These are phyloP conservation scores for Sanghuangporus weigelae DNA, from an alignment of 1,284 basidiomycete genomes.

Conservation along the genomic window DNA sequence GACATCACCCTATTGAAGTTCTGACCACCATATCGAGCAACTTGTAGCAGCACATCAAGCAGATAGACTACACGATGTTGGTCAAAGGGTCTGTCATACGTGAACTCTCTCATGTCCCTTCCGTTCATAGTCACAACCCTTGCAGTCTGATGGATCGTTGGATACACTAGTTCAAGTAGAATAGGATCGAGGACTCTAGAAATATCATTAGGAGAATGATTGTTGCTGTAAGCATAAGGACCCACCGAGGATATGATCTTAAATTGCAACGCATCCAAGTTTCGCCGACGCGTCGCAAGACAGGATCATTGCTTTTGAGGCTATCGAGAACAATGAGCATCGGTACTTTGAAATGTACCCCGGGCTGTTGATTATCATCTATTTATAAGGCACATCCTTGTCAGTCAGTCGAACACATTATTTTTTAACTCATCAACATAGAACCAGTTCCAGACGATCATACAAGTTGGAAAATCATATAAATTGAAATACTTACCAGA, in stretches of 20 bases:
- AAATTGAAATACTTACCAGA: constrained; percentile 51
- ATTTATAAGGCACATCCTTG: background rate
- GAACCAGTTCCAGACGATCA: background rate
- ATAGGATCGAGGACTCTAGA: constrained; percentile 82
- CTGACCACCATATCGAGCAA: constrained; percentile 85
- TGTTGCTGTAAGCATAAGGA: background rate
- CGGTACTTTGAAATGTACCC: constrained; percentile 77
- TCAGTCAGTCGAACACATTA: background rate
- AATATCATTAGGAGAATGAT: background rate
- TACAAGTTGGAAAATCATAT: background rate
- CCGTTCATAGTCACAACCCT: constrained; percentile 53
- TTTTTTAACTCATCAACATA: too few species aligned
- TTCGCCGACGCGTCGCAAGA: constrained; percentile 73
- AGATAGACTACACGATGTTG: constrained; percentile 67
- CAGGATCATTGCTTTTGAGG: constrained; percentile 70
- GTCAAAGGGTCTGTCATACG: constrained; percentile 75
- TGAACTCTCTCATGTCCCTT: constrained; percentile 59
- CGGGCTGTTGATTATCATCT: constrained; percentile 83
- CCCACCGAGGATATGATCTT: constrained; percentile 84
- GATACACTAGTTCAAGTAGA: constrained; percentile 73
- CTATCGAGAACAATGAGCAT: constrained; percentile 86
- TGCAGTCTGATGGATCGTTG: constrained; percentile 47
- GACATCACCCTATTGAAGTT: constrained; percentile 73
- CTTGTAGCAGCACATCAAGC: constrained; percentile 70
- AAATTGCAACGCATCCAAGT: constrained; percentile 95